Evolutionary conservation across 768 basidiomycete genomes (phyloP).

Genomic region (Rhodotorula diobovata): DNA sequence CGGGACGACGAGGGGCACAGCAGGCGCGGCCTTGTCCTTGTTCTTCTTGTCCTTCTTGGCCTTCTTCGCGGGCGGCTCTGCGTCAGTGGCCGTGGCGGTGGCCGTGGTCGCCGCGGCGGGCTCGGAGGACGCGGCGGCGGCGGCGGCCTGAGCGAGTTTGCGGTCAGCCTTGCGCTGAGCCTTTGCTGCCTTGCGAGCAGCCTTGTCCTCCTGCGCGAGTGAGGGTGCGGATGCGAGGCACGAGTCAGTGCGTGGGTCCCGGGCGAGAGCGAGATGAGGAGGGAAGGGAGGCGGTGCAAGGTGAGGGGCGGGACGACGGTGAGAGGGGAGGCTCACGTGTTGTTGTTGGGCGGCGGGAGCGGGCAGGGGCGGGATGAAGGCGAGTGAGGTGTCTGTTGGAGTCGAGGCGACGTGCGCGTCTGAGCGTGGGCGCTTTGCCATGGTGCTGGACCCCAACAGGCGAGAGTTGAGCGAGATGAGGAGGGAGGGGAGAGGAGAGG

Average conservation of each 20-base stretch:
- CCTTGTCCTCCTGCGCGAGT: background rate
- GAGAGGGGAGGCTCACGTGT: no score
- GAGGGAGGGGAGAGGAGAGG: no score
- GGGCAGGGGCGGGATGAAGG: no score
- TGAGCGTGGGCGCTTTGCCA: background rate
- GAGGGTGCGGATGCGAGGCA: no score
- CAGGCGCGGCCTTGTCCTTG: background rate
- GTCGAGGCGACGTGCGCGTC: background rate
- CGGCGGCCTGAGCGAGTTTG: background rate
- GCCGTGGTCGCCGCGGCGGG: background rate
- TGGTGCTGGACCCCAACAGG: no score
- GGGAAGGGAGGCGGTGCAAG: no score
- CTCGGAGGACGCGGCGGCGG: background rate
- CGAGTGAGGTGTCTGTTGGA: no score
- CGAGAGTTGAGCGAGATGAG: background rate
- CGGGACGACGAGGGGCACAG: background rate
- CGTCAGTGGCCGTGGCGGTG: background rate
- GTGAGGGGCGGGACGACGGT: no score
- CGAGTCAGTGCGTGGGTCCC: no score
- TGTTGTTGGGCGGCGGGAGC: no score
- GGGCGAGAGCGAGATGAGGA: no score
- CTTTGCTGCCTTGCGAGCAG: background rate
- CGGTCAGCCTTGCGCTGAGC: background rate
- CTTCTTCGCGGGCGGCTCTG: background rate
- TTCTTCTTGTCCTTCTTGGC: constrained; percentile 1